These are phyloP conservation scores for Solanum sejunctum DNA, from an alignment of 257 asterid species.

Conservation along the genomic window DNA sequence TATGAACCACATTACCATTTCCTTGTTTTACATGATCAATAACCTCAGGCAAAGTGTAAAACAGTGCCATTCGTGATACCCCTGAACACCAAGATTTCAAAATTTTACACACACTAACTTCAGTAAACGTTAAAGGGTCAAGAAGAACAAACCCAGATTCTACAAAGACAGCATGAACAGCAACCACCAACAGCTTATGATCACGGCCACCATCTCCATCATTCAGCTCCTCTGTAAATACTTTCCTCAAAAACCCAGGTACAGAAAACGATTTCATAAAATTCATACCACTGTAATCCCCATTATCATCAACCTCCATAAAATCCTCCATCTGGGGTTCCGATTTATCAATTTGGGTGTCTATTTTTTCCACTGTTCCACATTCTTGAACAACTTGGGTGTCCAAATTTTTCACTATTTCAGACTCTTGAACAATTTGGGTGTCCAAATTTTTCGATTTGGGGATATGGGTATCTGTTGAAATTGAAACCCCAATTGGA, in stretches of 20 bases:
- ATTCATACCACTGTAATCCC: constrained; percentile 14
- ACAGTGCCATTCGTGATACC: constrained; percentile 23
- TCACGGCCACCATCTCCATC: constrained; percentile 24
- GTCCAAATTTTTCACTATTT: background rate
- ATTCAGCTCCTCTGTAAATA: constrained; percentile 47
- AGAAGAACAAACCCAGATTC: constrained; percentile 70
- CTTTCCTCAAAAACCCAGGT: constrained; percentile 79
- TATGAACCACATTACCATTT: background rate
- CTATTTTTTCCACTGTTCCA: background rate
- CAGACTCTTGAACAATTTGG: background rate
- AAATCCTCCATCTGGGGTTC: constrained; percentile 1
- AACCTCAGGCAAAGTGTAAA: constrained; percentile 52
- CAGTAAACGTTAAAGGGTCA: constrained; percentile 24
- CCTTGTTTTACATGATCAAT: background rate
- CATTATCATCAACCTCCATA: constrained; percentile 11
- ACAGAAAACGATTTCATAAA: constrained; percentile 46
- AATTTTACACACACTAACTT: constrained; percentile 20
- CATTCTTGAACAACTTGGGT: background rate
- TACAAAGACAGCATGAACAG: constrained; percentile 68
- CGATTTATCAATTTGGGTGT: background rate
- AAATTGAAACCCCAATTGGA: background rate
- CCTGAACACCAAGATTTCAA: constrained; percentile 29
- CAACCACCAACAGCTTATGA: constrained; percentile 50
- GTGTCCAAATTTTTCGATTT: background rate
- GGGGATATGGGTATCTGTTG: constrained; percentile 3